phyloP scores from a whole-genome alignment of 148 eudicot genomes.

The Diospyros lotus region DNA sequence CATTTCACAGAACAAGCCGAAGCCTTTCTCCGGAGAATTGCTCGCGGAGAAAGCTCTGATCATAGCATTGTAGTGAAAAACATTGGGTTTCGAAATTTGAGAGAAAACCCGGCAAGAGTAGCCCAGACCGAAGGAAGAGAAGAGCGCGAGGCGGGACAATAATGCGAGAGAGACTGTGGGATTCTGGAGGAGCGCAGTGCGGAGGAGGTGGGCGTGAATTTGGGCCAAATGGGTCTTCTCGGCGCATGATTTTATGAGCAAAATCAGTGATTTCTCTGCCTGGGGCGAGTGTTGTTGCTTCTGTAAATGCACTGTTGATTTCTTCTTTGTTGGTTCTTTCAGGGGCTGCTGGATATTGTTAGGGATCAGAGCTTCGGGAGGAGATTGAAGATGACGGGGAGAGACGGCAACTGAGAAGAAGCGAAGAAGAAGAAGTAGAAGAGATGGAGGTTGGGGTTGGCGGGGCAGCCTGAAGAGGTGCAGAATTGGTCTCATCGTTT shows the following conservation, averaged over 20 bases:
- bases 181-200: constrained; percentile 23
- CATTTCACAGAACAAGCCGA: constrained; percentile 30
- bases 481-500: constrained; percentile 2
- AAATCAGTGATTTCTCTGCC: constrained; percentile 13
- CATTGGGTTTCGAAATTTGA: constrained; percentile 28
- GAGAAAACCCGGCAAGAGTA: constrained; percentile 28
- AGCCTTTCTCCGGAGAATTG: constrained; percentile 24
- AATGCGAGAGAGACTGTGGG: constrained; percentile 36
- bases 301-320: not conserved
- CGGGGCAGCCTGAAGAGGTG: not conserved
- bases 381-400: not conserved
- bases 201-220: constrained; percentile 56
- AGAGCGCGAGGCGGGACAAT: constrained; percentile 25
- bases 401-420: constrained; percentile 13
- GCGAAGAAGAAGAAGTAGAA: not conserved
- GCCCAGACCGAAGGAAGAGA: constrained; percentile 18
- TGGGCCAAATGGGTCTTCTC: constrained; percentile 36
- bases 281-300: not conserved
- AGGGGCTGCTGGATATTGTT: not conserved
- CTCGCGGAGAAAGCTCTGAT: constrained; percentile 32
- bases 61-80: constrained; percentile 38
- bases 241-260: constrained; percentile 39
- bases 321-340: too few species aligned
- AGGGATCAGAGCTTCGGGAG: not conserved
- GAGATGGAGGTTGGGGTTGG: not conserved